These are phyloP conservation scores for Podaxis sp. DNA, from an alignment of 768 basidiomycete genomes.

Conservation along the genomic window DNA sequence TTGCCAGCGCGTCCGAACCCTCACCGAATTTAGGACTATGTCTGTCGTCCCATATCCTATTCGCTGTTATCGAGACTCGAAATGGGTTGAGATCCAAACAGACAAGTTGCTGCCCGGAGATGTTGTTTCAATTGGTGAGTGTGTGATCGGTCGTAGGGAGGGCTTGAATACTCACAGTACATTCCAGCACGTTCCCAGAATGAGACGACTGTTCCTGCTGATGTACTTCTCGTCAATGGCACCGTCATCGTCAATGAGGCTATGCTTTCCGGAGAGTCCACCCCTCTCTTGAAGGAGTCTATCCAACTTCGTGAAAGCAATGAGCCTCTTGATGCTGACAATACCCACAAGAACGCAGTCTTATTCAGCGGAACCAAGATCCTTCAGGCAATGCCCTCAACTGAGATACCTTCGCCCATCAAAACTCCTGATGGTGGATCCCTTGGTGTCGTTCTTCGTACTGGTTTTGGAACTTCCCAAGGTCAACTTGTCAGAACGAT, in stretches of 20 bases:
- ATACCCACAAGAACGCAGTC: slow-evolving; percentile 81
- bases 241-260: slow-evolving; percentile 98
- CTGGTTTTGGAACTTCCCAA: slow-evolving; percentile 97
- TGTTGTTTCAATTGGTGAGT: slow-evolving; percentile 71
- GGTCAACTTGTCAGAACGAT: slow-evolving; percentile 97
- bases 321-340: slow-evolving; percentile 84
- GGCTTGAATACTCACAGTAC: slow-evolving; percentile 7
- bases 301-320: slow-evolving; percentile 77
- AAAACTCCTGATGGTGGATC: slow-evolving; percentile 91
- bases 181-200: slow-evolving; percentile 58
- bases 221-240: slow-evolving; percentile 89
- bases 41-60: slow-evolving; percentile 89
- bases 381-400: slow-evolving; percentile 70
- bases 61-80: slow-evolving; percentile 72
- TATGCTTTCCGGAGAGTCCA: slow-evolving; percentile 98
- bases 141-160: neutral
- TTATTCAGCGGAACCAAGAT: slow-evolving; percentile 98
- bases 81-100: slow-evolving; percentile 81
- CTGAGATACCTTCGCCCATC: slow-evolving; percentile 41
- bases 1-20: slow-evolving; percentile 80
- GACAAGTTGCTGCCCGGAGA: slow-evolving; percentile 92
- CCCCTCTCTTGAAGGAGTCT: slow-evolving; percentile 94
- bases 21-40: slow-evolving; percentile 98
- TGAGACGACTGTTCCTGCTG: slow-evolving; percentile 91
- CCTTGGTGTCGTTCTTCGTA: slow-evolving; percentile 88